Evolutionary conservation across 2,329 filamentous ascomycete genomes (phyloP), one percentile per base, ranked within the genome.

Genomic region (Cordyceps pruinosa): DNA sequence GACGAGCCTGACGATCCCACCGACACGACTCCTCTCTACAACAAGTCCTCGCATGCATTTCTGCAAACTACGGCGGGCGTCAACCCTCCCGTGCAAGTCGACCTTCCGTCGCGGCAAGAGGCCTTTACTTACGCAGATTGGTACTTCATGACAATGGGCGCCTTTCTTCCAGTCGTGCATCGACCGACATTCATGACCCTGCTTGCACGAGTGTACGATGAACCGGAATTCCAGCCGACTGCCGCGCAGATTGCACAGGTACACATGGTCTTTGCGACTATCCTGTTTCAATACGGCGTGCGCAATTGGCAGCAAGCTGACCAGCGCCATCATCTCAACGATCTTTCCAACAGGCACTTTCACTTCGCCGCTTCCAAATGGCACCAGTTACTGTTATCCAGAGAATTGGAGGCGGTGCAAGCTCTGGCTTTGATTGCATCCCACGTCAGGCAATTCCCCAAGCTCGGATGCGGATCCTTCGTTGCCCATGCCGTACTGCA

Each of bases 191-290:
- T 90, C 61, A 80, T 89, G 75, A 74, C 76, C 49, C 69, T 92
- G 64, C 73, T 87, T 62, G 76, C 75, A 7, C 78, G 82, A 59
- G 80, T 90, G 55, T 91, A 91, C 66, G 85, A 90, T 64, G 86
- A 91, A 54, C 76, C 80, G 17, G 74, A 68, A 56, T 89, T 86
- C 67, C 75, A 79, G 51, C 80, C 88, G 1, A 80, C 81, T 0
- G 70, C 80, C 0, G 79, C 87, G 2, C 85, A 94, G 66, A 77
- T 79, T 1, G 87, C 89, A 41, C 83, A 84, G 58, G 78, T 91
- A 0, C 87, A 93, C 69, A 89, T 92, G 83, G 80, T 94, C 42
- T 85, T 94, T 58, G 86, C 88, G 12, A 85, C 85, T 50, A 87
- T 93, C 63, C 85, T 86, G 66, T 90, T 88, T 63, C 89, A 95